These are phyloP conservation scores for Pythium oligandrum DNA, from an alignment of 352 stramenopile genomes.

Conservation along the genomic window DNA sequence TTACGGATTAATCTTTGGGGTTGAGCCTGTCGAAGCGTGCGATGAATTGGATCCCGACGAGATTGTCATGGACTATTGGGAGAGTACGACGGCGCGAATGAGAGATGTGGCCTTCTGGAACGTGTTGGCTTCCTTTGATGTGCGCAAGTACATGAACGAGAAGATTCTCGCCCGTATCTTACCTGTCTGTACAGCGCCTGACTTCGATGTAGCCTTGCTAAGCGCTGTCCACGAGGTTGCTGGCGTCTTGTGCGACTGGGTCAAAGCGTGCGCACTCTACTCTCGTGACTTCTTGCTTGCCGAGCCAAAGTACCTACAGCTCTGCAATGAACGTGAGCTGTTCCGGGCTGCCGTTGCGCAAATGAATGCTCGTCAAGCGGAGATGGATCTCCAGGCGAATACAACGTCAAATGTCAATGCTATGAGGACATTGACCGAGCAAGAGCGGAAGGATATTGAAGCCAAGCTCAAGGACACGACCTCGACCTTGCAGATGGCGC, in stretches of 20 bases:
- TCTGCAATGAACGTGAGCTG: slow-evolving; percentile 40
- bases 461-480: slow-evolving; percentile 43
- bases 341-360: slow-evolving; percentile 31
- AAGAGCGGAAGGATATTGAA: slow-evolving; percentile 45
- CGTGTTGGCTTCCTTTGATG: slow-evolving; percentile 36
- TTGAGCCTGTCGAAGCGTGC: slow-evolving; percentile 46
- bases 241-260: slow-evolving; percentile 58
- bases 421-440: slow-evolving; percentile 38
- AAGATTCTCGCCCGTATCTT: slow-evolving; percentile 49
- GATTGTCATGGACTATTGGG: slow-evolving; percentile 73
- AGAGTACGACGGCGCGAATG: slow-evolving; percentile 30
- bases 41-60: slow-evolving; percentile 73
- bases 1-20: slow-evolving; percentile 55
- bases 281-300: slow-evolving; percentile 49
- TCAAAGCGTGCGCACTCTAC: slow-evolving; percentile 43
- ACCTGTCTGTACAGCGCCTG: slow-evolving; percentile 49
- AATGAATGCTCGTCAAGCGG: slow-evolving; percentile 23
- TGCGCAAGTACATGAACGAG: slow-evolving; percentile 30
- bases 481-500: slow-evolving; percentile 48
- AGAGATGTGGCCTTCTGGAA: slow-evolving; percentile 43
- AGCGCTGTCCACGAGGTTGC: slow-evolving; percentile 43
- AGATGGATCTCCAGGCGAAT: slow-evolving; percentile 34
- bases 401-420: slow-evolving; percentile 30
- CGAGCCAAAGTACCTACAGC: slow-evolving; percentile 44
- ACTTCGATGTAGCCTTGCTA: slow-evolving; percentile 58